Evolutionary conservation across 257 asterid genomes (phyloP).

Genomic region (Cruciata laevipes): DNA sequence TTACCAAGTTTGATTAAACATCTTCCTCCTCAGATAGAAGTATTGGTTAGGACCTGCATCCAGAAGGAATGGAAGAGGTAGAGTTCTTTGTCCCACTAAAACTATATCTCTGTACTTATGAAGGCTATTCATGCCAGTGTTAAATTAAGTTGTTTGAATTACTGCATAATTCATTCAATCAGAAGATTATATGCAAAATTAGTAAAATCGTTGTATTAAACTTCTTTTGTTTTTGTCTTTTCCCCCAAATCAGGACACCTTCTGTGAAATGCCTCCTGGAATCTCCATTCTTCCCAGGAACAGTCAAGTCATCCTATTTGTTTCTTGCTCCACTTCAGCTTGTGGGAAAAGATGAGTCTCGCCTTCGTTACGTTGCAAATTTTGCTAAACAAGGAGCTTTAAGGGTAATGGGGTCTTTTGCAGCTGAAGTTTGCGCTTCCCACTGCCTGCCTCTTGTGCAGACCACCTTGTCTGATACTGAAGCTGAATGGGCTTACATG

Average conservation of each 20-base stretch:
- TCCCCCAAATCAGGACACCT: constrained; percentile 62
- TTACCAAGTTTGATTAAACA: constrained; percentile 57
- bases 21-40: constrained; percentile 60
- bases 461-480: constrained; percentile 58
- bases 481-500: constrained; percentile 81
- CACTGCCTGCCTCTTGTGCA: constrained; percentile 71
- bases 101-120: not conserved
- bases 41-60: constrained; percentile 74
- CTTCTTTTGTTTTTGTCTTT: not conserved
- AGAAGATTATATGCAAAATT: not conserved
- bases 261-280: constrained; percentile 82
- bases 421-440: constrained; percentile 91
- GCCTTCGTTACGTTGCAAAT: constrained; percentile 78
- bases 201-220: not conserved
- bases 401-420: constrained; percentile 71
- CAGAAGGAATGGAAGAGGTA: constrained; percentile 81
- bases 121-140: not conserved
- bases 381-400: constrained; percentile 79
- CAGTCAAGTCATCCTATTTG: constrained; percentile 71
- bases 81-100: constrained; percentile 14
- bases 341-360: constrained; percentile 70
- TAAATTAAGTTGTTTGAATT: not conserved
- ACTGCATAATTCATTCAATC: not conserved
- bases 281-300: constrained; percentile 72
- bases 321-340: constrained; percentile 87